phyloP scores from a whole-genome alignment of 768 basidiomycete species.

The Termitomyces bulborhizus region DNA sequence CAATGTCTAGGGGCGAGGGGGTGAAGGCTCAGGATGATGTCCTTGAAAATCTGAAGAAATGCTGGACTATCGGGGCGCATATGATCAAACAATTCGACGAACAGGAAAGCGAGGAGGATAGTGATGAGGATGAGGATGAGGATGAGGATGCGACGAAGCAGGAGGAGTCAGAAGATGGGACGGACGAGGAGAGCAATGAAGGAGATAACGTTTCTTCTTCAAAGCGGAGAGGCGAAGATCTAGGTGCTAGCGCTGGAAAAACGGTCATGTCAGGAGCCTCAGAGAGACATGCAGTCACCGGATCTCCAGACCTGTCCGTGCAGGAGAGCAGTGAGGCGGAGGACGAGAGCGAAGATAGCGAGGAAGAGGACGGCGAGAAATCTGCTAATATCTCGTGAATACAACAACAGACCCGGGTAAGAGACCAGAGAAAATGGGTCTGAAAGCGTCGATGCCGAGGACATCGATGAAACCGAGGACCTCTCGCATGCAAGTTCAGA shows the following conservation, averaged over 20 bases:
- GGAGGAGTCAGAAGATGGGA: neutral
- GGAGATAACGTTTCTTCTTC: neutral
- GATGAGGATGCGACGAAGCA: neutral
- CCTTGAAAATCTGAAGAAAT: constrained; percentile 55
- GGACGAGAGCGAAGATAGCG: neutral
- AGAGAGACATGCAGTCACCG: neutral
- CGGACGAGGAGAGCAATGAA: neutral
- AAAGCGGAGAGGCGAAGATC: neutral
- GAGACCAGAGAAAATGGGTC: too few species aligned
- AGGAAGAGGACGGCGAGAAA: neutral
- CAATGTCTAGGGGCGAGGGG: constrained; percentile 47
- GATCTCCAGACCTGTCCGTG: neutral
- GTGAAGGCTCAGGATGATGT: constrained; percentile 27
- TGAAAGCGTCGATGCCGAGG: neutral
- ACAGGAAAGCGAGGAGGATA: constrained; percentile 35
- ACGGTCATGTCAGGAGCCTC: neutral
- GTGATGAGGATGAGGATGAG: constrained; percentile 5
- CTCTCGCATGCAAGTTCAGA: neutral
- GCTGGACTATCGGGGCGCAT: constrained; percentile 62
- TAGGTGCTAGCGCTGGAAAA: neutral
- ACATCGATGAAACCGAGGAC: neutral
- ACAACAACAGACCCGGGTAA: neutral
- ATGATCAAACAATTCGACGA: constrained; percentile 82
- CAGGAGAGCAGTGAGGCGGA: constrained; percentile 5
- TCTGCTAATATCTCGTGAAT: neutral